These are phyloP conservation scores for Trebouxia sp. DNA, from an alignment of 139 green algal species.

Conservation along the genomic window DNA sequence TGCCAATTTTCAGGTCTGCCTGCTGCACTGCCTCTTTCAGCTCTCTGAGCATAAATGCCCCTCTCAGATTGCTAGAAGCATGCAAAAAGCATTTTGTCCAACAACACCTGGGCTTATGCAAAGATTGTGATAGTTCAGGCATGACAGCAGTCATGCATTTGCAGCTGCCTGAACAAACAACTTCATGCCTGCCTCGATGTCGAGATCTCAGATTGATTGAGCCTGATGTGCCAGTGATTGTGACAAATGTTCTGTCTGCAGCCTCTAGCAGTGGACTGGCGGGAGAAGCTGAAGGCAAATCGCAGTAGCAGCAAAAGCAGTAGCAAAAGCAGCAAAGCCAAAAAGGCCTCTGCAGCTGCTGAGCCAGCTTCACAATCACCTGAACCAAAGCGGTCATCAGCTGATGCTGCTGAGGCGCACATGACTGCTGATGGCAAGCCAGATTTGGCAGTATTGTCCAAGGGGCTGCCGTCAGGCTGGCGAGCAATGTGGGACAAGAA, in stretches of 20 bases:
- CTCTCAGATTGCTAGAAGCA: too few species aligned
- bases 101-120: too few species aligned
- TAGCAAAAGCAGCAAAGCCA: too few species aligned
- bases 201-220: too few species aligned
- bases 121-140: too few species aligned
- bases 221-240: background rate
- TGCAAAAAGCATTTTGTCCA: too few species aligned
- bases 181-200: too few species aligned
- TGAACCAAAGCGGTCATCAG: background rate
- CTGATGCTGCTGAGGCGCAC: background rate
- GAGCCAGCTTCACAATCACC: background rate
- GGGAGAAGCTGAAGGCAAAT: conserved; percentile 39
- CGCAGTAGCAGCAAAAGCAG: conserved; percentile 29
- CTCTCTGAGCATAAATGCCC: too few species aligned
- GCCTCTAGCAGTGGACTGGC: conserved; percentile 54
- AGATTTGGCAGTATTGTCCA: conserved; percentile 61
- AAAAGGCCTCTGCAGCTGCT: background rate
- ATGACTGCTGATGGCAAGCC: conserved; percentile 34
- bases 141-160: too few species aligned
- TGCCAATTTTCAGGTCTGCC: too few species aligned
- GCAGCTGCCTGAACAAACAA: too few species aligned
- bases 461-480: conserved; percentile 64
- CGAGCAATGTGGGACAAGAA: conserved; percentile 65
- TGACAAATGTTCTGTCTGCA: conserved; percentile 26
- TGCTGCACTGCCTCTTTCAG: too few species aligned